These are phyloP conservation scores for Neoscytalidium dimidiatum DNA, from an alignment of 2,329 filamentous ascomycete species.

Conservation along the genomic window DNA sequence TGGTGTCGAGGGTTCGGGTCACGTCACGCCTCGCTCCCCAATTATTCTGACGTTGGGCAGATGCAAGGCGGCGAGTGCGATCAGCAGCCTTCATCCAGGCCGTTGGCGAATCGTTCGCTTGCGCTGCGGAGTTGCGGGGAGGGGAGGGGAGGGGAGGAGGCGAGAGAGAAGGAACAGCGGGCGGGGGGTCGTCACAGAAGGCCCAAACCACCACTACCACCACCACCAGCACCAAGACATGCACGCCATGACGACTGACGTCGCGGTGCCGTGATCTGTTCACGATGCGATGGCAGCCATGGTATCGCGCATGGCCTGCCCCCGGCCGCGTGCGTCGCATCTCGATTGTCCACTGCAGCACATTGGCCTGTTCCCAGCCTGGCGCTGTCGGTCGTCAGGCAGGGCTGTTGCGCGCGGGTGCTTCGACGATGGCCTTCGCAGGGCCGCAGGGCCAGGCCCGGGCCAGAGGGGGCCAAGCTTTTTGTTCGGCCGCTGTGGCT, in stretches of 20 bases:
- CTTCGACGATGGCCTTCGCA: neutral
- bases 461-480: neutral
- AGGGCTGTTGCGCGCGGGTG: neutral
- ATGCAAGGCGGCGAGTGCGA: neutral
- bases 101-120: neutral
- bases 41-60: neutral
- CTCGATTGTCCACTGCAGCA: neutral
- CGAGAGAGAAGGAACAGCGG: neutral
- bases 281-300: neutral
- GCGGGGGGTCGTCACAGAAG: neutral
- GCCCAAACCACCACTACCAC: neutral
- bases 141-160: neutral
- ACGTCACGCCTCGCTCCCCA: neutral
- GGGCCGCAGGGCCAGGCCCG: neutral
- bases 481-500: neutral
- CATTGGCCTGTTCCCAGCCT: neutral
- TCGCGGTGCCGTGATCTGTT: conserved; percentile 10
- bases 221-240: too few relatives aligned
- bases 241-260: neutral
- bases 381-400: neutral
- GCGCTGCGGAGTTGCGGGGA: neutral
- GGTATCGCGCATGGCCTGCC: neutral
- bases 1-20: neutral
- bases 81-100: neutral
- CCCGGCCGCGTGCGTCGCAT: neutral